Percentiles rank a stretch among this genome's conserved stretches.
Evolutionary conservation across 331 rosid genomes (phyloP).

Genomic region (Erythrophleum ivorense): DNA sequence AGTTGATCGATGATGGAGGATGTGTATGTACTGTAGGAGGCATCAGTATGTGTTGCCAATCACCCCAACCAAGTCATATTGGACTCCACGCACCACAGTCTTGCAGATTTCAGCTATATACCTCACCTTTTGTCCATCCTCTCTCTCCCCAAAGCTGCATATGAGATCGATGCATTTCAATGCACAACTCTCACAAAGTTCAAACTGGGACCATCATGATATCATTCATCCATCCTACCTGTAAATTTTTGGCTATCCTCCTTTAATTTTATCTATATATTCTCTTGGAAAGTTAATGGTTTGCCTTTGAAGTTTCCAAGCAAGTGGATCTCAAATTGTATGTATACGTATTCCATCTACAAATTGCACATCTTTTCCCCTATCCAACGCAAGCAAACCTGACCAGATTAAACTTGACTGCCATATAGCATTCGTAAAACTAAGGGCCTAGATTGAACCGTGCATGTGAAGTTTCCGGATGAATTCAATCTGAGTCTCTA

Average conservation of each 20-base stretch:
- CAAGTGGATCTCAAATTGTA: background rate
- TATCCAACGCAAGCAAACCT: no score
- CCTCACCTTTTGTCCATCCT: slow-evolving; percentile 45
- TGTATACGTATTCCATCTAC: background rate
- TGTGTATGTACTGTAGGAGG: slow-evolving; percentile 44
- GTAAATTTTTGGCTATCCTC: slow-evolving; percentile 8
- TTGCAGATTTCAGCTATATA: slow-evolving; percentile 43
- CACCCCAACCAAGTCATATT: slow-evolving; percentile 48
- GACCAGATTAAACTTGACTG: no score
- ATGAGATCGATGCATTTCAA: slow-evolving; percentile 51
- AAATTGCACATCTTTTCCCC: no score
- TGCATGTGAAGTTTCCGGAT: no score
- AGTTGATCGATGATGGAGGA: slow-evolving; percentile 54
- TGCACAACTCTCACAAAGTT: slow-evolving; percentile 29
- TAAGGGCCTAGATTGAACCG: background rate
- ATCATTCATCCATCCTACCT: slow-evolving; percentile 40
- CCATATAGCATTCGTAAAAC: no score
- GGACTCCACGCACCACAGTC: slow-evolving; percentile 48
- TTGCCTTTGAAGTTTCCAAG: background rate
- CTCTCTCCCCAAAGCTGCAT: slow-evolving; percentile 55
- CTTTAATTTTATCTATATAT: background rate
- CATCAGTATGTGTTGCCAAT: slow-evolving; percentile 53
- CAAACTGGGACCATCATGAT: slow-evolving; percentile 50
- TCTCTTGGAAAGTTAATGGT: slow-evolving; percentile 31
- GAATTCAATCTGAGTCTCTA: background rate